phyloP scores from a whole-genome alignment of 2,329 filamentous ascomycete species.

The Claviceps pazoutovae region DNA sequence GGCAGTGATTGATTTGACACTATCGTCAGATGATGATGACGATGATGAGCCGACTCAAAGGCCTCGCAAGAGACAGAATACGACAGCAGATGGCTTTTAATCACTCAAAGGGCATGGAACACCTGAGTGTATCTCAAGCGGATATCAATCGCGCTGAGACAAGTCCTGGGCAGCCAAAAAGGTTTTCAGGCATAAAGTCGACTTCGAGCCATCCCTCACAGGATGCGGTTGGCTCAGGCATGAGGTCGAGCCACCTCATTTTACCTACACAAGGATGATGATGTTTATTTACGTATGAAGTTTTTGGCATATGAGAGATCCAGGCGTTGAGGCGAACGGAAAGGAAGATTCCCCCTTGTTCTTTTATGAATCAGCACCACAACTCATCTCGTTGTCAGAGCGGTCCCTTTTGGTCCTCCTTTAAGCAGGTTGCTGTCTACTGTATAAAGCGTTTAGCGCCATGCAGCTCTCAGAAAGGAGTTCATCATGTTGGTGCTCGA shows the following conservation, averaged over 20 bases:
- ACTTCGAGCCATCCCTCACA: not conserved
- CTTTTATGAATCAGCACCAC: slow-evolving; percentile 1
- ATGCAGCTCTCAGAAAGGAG: too few species aligned
- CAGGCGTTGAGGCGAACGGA: slow-evolving; percentile 11
- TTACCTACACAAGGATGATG: not conserved
- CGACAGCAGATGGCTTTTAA: slow-evolving; percentile 13
- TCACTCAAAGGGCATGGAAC: slow-evolving; percentile 8
- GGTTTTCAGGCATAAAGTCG: not conserved
- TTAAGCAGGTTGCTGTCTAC: too few species aligned
- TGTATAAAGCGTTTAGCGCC: too few species aligned
- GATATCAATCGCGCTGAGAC: slow-evolving; percentile 7
- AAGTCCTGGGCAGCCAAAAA: not conserved
- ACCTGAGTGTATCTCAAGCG: slow-evolving; percentile 12
- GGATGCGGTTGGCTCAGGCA: not conserved
- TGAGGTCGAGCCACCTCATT: too few species aligned
- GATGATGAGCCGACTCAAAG: slow-evolving; percentile 34
- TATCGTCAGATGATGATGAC: slow-evolving; percentile 42
- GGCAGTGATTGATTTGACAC: slow-evolving; percentile 45
- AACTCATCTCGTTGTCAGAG: not conserved
- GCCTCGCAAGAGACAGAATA: slow-evolving; percentile 33
- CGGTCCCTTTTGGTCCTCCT: not conserved
- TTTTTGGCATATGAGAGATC: slow-evolving; percentile 7
- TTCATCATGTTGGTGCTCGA: too few species aligned
- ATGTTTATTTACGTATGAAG: slow-evolving; percentile 1
- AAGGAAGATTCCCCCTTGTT: slow-evolving; percentile 14